Percentiles rank a stretch among this genome's conserved stretches.
phyloP scores from a whole-genome alignment of 768 basidiomycete species.

The Boletus speciosus region DNA sequence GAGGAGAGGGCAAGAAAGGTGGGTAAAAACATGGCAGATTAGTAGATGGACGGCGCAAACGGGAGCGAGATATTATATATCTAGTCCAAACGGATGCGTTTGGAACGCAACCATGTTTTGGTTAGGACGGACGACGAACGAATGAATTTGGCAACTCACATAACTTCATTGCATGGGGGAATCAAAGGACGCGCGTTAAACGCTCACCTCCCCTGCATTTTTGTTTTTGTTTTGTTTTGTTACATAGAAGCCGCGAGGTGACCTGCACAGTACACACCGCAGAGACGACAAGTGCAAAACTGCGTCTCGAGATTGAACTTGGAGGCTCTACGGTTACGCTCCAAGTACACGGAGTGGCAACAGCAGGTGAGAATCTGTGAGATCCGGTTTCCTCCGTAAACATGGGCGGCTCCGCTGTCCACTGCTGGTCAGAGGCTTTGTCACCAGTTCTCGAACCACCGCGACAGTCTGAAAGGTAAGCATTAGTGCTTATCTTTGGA shows the following conservation, averaged over 20 bases:
- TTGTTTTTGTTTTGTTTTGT: not conserved
- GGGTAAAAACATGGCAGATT: constrained; percentile 13
- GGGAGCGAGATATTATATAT: constrained; percentile 1
- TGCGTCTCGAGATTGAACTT: not conserved
- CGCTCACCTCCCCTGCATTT: not conserved
- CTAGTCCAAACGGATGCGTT: not conserved
- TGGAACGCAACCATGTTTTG: constrained; percentile 14
- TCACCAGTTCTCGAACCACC: too few relatives aligned
- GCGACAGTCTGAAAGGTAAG: too few relatives aligned
- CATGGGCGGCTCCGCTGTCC: not conserved
- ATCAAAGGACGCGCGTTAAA: too few relatives aligned
- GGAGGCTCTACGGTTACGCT: not conserved
- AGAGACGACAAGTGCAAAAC: not conserved
- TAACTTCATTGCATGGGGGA: too few relatives aligned
- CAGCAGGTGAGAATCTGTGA: not conserved
- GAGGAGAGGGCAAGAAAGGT: constrained; percentile 8
- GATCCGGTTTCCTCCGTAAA: not conserved
- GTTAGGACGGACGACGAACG: not conserved
- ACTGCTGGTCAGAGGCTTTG: not conserved
- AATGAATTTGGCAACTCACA: not conserved
- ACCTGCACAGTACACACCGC: not conserved
- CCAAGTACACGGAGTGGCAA: not conserved
- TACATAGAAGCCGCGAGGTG: not conserved
- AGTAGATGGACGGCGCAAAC: not conserved
- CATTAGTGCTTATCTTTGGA: too few relatives aligned